Conservation (phyloP, 768 basidiomycete genomes). For the Boletus eberwhitei region DNA sequence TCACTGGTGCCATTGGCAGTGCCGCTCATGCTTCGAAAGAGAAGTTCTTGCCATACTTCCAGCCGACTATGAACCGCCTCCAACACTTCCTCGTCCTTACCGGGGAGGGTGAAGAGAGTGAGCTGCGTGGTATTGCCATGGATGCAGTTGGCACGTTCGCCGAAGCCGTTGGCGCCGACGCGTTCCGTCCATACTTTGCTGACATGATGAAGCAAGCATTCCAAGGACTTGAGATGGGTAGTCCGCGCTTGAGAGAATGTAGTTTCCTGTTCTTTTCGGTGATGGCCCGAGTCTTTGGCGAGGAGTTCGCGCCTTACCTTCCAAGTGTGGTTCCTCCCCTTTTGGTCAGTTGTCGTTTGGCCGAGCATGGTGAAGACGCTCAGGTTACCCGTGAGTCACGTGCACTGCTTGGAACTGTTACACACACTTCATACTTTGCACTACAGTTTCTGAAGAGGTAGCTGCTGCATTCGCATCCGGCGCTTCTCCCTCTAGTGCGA, state of each 20-base stretch:
- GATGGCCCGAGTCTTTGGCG: constrained; percentile 95
- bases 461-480: constrained; percentile 70
- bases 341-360: constrained; percentile 76
- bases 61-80: constrained; percentile 83
- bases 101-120: constrained; percentile 87
- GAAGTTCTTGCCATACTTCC: constrained; percentile 91
- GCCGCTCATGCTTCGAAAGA: constrained; percentile 95
- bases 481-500: constrained; percentile 67
- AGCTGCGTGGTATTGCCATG: constrained; percentile 95
- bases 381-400: constrained; percentile 39
- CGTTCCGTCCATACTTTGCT: constrained; percentile 94
- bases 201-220: constrained; percentile 96
- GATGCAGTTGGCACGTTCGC: constrained; percentile 99
- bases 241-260: constrained; percentile 86
- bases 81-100: constrained; percentile 84
- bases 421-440: constrained; percentile 2
- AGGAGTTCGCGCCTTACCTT: constrained; percentile 89
- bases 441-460: constrained; percentile 47
- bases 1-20: constrained; percentile 96
- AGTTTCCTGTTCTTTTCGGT: constrained; percentile 98
- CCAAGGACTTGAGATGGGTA: constrained; percentile 82
- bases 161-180: constrained; percentile 91
- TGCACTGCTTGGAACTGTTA: neutral
- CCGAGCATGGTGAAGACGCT: constrained; percentile 68
- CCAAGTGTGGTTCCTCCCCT: constrained; percentile 84